Evolutionary conservation across 495 filamentous ascomycete species (phyloP), one percentile per base, ranked within the genome.

Genomic region (Penicillium herquei): DNA sequence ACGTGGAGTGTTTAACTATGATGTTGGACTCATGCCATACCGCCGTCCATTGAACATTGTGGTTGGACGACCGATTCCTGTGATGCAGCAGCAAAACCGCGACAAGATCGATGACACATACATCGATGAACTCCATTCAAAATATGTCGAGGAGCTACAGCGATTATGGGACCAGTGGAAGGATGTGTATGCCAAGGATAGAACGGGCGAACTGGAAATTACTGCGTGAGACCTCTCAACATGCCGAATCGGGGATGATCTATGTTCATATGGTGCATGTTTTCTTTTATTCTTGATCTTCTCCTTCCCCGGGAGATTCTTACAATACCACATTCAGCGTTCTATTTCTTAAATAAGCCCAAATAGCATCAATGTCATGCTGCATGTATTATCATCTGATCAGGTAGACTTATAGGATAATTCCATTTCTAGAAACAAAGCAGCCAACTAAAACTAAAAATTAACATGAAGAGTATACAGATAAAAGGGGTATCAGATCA

Each of bases 21-120:
- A 98, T 68, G 89, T 96, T 1, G 94, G 94, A 0, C 66, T 98
- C 50, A 89, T 98, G 89, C 94, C 94, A 7, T 98, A 98, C 70
- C 82, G 95, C 34, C 76, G 85, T 35, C 87, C 91, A 13, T 60
- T 98, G 39, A 93, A 98, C 64, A 81, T 96, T 34, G 92, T 98
- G 7, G 89, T 96, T 7, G 93, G 92, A 2, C 76, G 80, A 53
- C 90, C 92, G 3, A 88, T 96, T 52, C 76, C 80, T 51, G 88
- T 96, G 13, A 70, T 77, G 58, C 81, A 84, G 64, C 73, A 83
- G 51, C 66, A 75, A 30, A 62, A 73, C 51, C 69, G 73, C 7
- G 66, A 76, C 33, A 78, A 78, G 44, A 81, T 88, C n/a, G 79
- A 87, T 47, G 81, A 85, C 39, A 74, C 72, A 14, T 92, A 96